phyloP scores from a whole-genome alignment of 805 yeast genomes.

The Kuraishia capsulata region DNA sequence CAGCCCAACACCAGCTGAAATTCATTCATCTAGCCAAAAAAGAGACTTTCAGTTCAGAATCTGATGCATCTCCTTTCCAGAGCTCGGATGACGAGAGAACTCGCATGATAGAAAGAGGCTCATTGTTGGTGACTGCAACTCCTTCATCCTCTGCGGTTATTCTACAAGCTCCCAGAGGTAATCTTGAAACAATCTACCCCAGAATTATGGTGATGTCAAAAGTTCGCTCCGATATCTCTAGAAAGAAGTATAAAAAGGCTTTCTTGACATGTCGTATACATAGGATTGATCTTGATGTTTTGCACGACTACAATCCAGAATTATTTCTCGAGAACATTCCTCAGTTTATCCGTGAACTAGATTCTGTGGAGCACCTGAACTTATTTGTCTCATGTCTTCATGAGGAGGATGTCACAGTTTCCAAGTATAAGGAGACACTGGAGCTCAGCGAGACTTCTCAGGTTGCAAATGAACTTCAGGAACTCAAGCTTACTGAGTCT shows the following conservation, averaged over 20 bases:
- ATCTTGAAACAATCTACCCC: constrained; percentile 88
- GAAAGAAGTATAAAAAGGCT: constrained; percentile 57
- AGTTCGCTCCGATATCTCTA: constrained; percentile 61
- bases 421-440: constrained; percentile 75
- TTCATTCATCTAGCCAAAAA: constrained; percentile 53
- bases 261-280: constrained; percentile 81
- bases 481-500: not conserved
- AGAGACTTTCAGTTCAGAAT: constrained; percentile 10
- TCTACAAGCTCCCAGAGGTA: constrained; percentile 93
- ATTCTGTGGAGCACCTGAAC: constrained; percentile 69
- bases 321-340: constrained; percentile 57
- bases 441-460: constrained; percentile 8
- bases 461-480: constrained; percentile 1
- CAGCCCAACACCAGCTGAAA: constrained; percentile 77
- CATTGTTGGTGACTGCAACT: constrained; percentile 68
- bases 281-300: constrained; percentile 81
- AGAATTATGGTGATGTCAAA: constrained; percentile 84
- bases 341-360: constrained; percentile 60
- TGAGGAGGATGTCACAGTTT: constrained; percentile 75
- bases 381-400: constrained; percentile 78
- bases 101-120: constrained; percentile 87
- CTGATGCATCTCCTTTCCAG: constrained; percentile 9
- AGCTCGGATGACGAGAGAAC: constrained; percentile 62
- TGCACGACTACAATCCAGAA: constrained; percentile 80
- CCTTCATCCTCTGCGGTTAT: constrained; percentile 79